A percentile compares a stretch with the other conserved stretches of the same genome.
Conservation (phyloP, 345 rosid genomes). For the Physaria fendleri region DNA sequence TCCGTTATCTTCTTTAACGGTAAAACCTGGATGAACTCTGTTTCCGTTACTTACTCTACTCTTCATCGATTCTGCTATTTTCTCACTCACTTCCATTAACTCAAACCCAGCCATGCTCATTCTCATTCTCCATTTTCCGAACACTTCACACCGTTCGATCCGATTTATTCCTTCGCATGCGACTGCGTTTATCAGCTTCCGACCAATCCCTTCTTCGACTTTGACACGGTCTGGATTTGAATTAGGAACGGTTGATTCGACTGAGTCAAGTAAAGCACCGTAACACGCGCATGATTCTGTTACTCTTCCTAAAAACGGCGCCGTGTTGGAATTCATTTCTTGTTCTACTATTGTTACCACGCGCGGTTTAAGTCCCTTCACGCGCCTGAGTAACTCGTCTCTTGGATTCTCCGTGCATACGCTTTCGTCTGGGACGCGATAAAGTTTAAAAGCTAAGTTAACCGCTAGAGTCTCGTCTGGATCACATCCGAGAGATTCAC, state of each 20-base stretch:
- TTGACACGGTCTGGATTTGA: conserved; percentile 39
- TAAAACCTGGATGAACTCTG: conserved; percentile 60
- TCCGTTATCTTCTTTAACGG: conserved; percentile 71
- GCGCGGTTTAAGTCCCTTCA: conserved; percentile 59
- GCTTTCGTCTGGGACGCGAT: conserved; percentile 78
- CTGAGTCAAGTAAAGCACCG: conserved; percentile 74
- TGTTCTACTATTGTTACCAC: conserved; percentile 78
- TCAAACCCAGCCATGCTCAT: conserved; percentile 93
- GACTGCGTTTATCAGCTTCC: conserved; percentile 64
- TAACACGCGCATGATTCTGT: conserved; percentile 49
- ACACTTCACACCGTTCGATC: conserved; percentile 87
- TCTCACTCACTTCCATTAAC: conserved; percentile 45
- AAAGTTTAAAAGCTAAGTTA: conserved; percentile 76
- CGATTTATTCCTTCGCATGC: conserved; percentile 88
- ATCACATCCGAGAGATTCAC: conserved; percentile 64
- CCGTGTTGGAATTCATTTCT: conserved; percentile 65
- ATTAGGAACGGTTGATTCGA: conserved; percentile 48
- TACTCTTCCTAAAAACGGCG: conserved; percentile 56
- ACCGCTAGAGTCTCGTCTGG: conserved; percentile 64
- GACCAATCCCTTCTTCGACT: conserved; percentile 63
- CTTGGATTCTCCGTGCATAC: conserved; percentile 81
- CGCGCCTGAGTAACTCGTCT: conserved; percentile 88
- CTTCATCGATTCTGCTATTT: conserved; percentile 54
- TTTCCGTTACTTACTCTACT: conserved; percentile 38
- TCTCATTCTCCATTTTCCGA: conserved; percentile 93